A percentile compares a stretch with the other conserved stretches of the same genome.
phyloP scores from a whole-genome alignment of 805 yeast genomes.

The Barnettozyma pratensis region DNA sequence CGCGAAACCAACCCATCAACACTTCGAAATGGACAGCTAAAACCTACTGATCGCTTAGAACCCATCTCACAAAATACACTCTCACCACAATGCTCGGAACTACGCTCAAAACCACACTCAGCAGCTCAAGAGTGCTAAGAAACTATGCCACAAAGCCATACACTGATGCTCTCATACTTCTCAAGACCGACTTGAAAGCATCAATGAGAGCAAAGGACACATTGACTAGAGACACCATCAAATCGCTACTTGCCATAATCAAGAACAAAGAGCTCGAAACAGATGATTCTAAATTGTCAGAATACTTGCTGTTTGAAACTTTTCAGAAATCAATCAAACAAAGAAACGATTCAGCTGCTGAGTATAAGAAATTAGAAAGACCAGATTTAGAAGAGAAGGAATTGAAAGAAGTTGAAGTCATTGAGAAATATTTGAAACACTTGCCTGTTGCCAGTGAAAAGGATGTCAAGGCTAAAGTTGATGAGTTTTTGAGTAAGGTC shows the following conservation, averaged over 20 bases:
- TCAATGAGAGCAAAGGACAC: constrained; percentile 45
- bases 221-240: constrained; percentile 38
- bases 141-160: constrained; percentile 26
- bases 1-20: too few relatives aligned
- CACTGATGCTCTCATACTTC: constrained; percentile 25
- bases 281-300: constrained; percentile 28
- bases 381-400: constrained; percentile 52
- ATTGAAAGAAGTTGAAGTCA: constrained; percentile 37
- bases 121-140: constrained; percentile 17
- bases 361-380: constrained; percentile 42
- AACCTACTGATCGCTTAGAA: too few relatives aligned
- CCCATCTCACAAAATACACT: background rate
- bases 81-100: background rate
- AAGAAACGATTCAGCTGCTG: constrained; percentile 43
- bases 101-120: too few relatives aligned
- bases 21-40: too few relatives aligned
- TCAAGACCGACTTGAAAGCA: constrained; percentile 40
- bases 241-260: constrained; percentile 36
- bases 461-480: constrained; percentile 33
- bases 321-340: constrained; percentile 42
- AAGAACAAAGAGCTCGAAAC: constrained; percentile 40
- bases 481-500: constrained; percentile 20
- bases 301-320: constrained; percentile 31
- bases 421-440: constrained; percentile 33
- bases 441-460: constrained; percentile 47